These are phyloP conservation scores for Corrigiola litoralis DNA, from an alignment of 179 eudicot species.

Conservation along the genomic window DNA sequence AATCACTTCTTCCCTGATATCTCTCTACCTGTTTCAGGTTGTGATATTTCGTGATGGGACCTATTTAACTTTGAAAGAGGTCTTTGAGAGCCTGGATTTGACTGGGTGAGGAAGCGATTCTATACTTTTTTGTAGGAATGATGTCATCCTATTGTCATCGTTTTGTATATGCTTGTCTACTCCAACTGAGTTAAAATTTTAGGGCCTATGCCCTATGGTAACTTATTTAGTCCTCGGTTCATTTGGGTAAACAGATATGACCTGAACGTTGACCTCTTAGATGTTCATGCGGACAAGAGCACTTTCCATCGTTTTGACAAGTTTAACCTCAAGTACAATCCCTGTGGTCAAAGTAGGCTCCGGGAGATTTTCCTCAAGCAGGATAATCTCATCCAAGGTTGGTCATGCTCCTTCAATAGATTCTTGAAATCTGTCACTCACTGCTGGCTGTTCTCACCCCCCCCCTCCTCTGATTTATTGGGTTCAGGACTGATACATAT, in stretches of 20 bases:
- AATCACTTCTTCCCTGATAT: background rate
- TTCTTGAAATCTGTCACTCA: background rate
- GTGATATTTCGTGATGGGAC: slow-evolving; percentile 99
- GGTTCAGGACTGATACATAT: too few relatives aligned
- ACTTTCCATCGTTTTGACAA: slow-evolving; percentile 99
- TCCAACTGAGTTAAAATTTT: slow-evolving; percentile 4
- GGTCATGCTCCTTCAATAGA: slow-evolving; percentile 14
- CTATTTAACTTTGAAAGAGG: slow-evolving; percentile 91
- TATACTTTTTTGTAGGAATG: background rate
- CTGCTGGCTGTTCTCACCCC: background rate
- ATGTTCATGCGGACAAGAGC: slow-evolving; percentile 99
- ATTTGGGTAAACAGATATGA: slow-evolving; percentile 59
- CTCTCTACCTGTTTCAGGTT: slow-evolving; percentile 48
- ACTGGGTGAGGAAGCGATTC: slow-evolving; percentile 61
- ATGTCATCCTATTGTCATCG: background rate
- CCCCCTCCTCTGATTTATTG: too few relatives aligned
- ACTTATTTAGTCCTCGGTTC: slow-evolving; percentile 5
- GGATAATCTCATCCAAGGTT: slow-evolving; percentile 99
- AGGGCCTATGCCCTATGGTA: background rate
- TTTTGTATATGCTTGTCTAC: background rate
- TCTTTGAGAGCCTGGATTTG: slow-evolving; percentile 95
- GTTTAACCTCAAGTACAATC: slow-evolving; percentile 97
- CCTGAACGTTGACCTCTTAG: slow-evolving; percentile 93
- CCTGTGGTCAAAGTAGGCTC: slow-evolving; percentile 99
- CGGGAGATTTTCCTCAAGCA: slow-evolving; percentile 96